phyloP scores from a whole-genome alignment of 306 rosid species.

The Phaseolus lunatus region DNA sequence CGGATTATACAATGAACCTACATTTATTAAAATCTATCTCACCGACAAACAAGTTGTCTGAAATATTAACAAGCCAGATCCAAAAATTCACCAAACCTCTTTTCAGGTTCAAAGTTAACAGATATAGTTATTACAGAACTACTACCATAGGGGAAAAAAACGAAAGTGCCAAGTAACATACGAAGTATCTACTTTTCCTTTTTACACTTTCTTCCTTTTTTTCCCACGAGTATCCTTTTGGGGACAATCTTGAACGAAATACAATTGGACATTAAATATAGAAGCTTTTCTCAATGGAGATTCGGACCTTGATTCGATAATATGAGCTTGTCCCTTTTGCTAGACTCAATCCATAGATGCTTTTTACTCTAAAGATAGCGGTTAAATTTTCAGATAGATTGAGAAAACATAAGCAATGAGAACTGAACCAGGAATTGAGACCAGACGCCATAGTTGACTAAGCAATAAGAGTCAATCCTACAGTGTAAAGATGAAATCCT shows the following conservation, averaged over 20 bases:
- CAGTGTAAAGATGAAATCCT: conserved; percentile 18
- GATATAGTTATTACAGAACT: conserved; percentile 7
- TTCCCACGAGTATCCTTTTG: not conserved
- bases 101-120: not conserved
- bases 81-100: not conserved
- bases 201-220: not conserved
- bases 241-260: not conserved
- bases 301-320: not conserved
- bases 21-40: conserved; percentile 2
- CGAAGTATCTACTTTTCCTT: not conserved
- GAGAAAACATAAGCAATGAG: conserved; percentile 19
- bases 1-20: conserved; percentile 1
- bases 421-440: conserved; percentile 17
- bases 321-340: not conserved
- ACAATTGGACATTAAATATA: not conserved
- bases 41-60: conserved; percentile 35
- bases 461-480: conserved; percentile 15
- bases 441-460: conserved; percentile 43
- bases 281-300: not conserved
- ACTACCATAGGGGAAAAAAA: not conserved
- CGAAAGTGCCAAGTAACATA: not conserved
- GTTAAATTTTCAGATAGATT: conserved; percentile 26
- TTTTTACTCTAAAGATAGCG: not conserved
- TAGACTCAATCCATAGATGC: not conserved
- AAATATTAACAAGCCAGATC: conserved; percentile 37